Conservation (phyloP, 139 green algal genomes). For the Pycnococcus provasolii region DNA sequence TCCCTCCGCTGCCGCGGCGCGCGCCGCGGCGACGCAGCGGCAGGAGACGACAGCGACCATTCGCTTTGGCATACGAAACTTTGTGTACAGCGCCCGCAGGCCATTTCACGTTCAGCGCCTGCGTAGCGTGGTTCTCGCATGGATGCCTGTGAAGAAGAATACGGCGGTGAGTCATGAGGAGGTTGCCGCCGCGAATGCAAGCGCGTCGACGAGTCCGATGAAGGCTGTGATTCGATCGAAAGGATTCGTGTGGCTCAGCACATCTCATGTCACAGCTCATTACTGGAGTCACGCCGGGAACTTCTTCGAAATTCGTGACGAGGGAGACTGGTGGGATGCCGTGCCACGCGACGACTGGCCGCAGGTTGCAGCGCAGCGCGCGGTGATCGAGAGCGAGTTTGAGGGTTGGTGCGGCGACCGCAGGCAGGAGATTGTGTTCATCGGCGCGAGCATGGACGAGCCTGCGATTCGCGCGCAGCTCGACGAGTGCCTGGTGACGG, state of each 20-base stretch:
- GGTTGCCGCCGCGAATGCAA: neutral
- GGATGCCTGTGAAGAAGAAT: constrained; percentile 75
- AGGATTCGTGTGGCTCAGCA: constrained; percentile 84
- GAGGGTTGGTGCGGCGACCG: constrained; percentile 53
- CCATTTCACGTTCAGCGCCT: constrained; percentile 77
- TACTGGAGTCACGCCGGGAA: constrained; percentile 86
- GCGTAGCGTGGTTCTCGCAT: constrained; percentile 59
- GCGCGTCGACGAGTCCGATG: neutral
- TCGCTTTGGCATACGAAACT: constrained; percentile 76
- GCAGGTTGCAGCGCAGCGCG: constrained; percentile 37
- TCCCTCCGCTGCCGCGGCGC: constrained; percentile 15
- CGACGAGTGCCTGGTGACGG: neutral
- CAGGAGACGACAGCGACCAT: constrained; percentile 35
- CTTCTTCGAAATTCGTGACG: constrained; percentile 89
- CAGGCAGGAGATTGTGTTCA: constrained; percentile 90
- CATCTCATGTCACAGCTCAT: constrained; percentile 69
- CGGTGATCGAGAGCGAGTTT: constrained; percentile 61
- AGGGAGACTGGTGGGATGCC: constrained; percentile 70
- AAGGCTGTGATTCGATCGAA: constrained; percentile 54
- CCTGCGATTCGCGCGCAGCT: neutral
- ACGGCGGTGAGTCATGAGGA: constrained; percentile 41
- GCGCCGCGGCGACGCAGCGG: neutral
- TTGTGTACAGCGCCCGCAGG: constrained; percentile 68
- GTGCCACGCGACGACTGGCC: constrained; percentile 75
- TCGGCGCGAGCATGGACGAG: constrained; percentile 68